These are phyloP conservation scores for Pythium aquatile DNA, from an alignment of 352 stramenopile genomes.

Conservation along the genomic window DNA sequence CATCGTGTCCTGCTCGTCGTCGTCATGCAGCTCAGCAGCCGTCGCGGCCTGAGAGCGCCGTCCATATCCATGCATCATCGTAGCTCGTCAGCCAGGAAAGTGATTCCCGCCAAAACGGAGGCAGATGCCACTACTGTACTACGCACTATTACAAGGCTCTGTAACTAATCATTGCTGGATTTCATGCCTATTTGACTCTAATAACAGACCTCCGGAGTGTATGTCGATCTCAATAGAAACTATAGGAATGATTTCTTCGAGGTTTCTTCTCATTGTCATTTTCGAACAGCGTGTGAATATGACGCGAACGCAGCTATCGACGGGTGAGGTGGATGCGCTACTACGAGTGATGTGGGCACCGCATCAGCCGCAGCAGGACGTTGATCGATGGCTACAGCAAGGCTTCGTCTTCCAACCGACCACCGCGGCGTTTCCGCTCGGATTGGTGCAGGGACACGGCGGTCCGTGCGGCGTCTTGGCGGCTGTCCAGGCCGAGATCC, in stretches of 20 bases:
- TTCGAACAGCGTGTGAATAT: not conserved
- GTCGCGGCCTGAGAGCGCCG: not conserved
- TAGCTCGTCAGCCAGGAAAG: not conserved
- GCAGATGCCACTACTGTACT: not conserved
- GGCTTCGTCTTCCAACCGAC: slow-evolving; percentile 48
- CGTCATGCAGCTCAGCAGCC: not conserved
- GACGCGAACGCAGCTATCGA: slow-evolving; percentile 1
- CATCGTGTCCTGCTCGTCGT: slow-evolving; percentile 5
- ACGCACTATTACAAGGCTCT: not conserved
- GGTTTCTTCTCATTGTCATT: not conserved
- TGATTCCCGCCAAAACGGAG: slow-evolving; percentile 3
- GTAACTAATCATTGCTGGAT: not conserved
- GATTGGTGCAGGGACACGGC: slow-evolving; percentile 69
- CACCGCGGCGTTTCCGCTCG: slow-evolving; percentile 42
- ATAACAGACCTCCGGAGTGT: not conserved
- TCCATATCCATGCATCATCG: slow-evolving; percentile 3
- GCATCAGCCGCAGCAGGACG: slow-evolving; percentile 28
- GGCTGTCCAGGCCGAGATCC: slow-evolving; percentile 69
- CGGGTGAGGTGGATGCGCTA: slow-evolving; percentile 24
- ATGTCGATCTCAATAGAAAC: not conserved
- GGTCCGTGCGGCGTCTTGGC: slow-evolving; percentile 83
- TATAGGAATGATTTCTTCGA: not conserved
- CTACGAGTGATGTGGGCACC: slow-evolving; percentile 48
- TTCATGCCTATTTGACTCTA: not conserved
- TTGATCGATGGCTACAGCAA: slow-evolving; percentile 53